Conservation (phyloP, 2,329 filamentous ascomycete genomes). For the Beauveria medogensis region DNA sequence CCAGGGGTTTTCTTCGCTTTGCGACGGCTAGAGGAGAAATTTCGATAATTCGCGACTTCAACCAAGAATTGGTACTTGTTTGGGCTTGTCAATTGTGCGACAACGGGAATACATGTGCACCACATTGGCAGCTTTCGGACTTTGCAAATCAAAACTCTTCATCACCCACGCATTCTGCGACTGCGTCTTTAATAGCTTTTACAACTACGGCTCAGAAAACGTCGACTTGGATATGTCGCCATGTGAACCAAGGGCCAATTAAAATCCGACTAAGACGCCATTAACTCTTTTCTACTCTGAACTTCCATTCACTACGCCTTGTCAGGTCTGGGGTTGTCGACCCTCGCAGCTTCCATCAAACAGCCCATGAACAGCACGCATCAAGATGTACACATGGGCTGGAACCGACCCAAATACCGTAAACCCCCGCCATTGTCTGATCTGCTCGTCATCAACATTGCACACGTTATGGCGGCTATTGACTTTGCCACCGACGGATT, state of each 20-base stretch:
- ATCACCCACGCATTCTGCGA: constrained; percentile 30
- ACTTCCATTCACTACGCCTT: background rate
- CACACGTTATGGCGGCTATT: background rate
- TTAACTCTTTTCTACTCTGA: constrained; percentile 3
- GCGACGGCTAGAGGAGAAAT: constrained; percentile 26
- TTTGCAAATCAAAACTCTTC: constrained; percentile 32
- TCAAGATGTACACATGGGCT: background rate
- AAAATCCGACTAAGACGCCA: constrained; percentile 8
- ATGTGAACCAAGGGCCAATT: constrained; percentile 26
- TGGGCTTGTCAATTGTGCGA: constrained; percentile 29
- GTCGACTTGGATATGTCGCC: constrained; percentile 25
- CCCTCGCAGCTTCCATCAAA: background rate
- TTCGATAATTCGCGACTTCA: constrained; percentile 24
- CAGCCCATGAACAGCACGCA: background rate
- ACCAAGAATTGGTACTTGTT: constrained; percentile 26
- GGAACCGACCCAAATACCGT: background rate
- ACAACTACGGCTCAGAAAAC: constrained; percentile 25
- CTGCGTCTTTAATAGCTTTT: constrained; percentile 28
- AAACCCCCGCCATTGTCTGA: background rate
- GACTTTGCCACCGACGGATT: background rate
- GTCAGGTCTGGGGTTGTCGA: background rate
- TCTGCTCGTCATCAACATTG: background rate
- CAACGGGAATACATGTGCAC: constrained; percentile 30
- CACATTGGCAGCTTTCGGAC: constrained; percentile 32
- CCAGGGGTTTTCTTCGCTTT: constrained; percentile 29